Evolutionary conservation across 352 stramenopile species (phyloP).

Genomic region (Globisporangium radiosum): DNA sequence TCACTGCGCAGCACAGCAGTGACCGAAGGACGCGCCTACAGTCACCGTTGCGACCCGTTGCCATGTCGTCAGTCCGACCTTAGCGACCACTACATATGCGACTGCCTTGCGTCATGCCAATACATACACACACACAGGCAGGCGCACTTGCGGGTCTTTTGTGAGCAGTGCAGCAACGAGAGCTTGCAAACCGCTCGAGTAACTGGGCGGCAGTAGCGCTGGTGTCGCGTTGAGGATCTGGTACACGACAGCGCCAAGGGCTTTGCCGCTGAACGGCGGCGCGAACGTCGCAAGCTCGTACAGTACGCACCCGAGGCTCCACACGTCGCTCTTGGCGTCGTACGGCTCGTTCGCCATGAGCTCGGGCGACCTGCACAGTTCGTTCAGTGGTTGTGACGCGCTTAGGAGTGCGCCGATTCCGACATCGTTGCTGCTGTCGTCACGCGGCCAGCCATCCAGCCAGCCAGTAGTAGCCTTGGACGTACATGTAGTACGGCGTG

Average conservation of each 20-base stretch:
- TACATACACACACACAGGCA: too few relatives aligned
- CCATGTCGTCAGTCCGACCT: too few relatives aligned
- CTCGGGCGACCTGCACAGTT: conserved; percentile 54
- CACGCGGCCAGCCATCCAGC: too few relatives aligned
- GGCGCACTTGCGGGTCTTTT: conserved; percentile 42
- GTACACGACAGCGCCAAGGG: conserved; percentile 50
- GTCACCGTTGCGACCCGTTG: too few relatives aligned
- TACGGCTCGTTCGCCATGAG: conserved; percentile 60
- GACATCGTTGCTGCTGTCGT: too few relatives aligned
- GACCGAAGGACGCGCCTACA: conserved; percentile 22
- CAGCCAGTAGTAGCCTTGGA: too few relatives aligned
- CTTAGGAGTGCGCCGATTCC: too few relatives aligned
- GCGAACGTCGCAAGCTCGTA: conserved; percentile 59
- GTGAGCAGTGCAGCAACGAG: conserved; percentile 29
- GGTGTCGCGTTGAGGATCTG: conserved; percentile 38
- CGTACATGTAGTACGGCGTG: conserved; percentile 74
- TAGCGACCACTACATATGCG: too few relatives aligned
- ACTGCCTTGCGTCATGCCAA: too few relatives aligned
- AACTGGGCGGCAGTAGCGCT: conserved; percentile 17
- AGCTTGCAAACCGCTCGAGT: conserved; percentile 22
- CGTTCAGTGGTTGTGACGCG: not conserved
- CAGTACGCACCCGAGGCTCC: conserved; percentile 81
- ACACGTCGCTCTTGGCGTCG: conserved; percentile 70
- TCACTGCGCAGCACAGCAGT: conserved; percentile 17
- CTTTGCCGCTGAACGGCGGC: conserved; percentile 55